A percentile compares a stretch with the other conserved stretches of the same genome.
Conservation (phyloP, 345 rosid genomes). For the Eucalyptus cloeziana region DNA sequence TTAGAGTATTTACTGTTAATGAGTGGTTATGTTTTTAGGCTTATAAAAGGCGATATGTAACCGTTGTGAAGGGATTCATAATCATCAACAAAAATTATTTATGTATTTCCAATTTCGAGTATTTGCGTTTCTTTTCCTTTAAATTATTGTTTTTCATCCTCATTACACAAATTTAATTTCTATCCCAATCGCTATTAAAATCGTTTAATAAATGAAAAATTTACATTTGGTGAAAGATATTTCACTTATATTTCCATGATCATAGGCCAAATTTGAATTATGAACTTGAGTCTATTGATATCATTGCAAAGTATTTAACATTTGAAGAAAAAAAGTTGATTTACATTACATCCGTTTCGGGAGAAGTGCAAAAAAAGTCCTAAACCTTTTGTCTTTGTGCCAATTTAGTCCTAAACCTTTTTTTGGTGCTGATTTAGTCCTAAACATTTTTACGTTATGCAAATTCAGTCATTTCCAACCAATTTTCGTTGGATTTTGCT, state of each 20-base stretch:
- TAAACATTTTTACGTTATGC: too few species aligned
- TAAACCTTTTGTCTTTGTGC: too few species aligned
- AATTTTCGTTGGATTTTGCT: too few species aligned
- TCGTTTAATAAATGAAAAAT: too few species aligned
- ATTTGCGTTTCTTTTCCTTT: not conserved
- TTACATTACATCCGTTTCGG: not conserved
- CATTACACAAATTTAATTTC: not conserved
- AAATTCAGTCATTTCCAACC: too few species aligned
- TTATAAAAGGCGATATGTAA: not conserved
- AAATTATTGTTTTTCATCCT: not conserved
- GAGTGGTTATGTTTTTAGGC: not conserved
- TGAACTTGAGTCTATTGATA: not conserved
- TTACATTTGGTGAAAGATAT: not conserved
- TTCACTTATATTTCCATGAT: not conserved
- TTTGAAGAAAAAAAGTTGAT: not conserved
- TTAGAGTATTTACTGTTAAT: not conserved
- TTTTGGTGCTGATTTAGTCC: too few species aligned
- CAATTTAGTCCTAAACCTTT: too few species aligned
- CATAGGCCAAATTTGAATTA: not conserved
- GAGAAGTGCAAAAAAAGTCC: too few species aligned
- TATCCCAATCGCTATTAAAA: not conserved
- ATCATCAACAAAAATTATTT: not conserved
- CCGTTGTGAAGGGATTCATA: not conserved
- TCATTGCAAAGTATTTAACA: not conserved
- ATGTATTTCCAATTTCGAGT: not conserved